Evolutionary conservation across 306 rosid genomes (phyloP).

Genomic region (Pyrus communis): DNA sequence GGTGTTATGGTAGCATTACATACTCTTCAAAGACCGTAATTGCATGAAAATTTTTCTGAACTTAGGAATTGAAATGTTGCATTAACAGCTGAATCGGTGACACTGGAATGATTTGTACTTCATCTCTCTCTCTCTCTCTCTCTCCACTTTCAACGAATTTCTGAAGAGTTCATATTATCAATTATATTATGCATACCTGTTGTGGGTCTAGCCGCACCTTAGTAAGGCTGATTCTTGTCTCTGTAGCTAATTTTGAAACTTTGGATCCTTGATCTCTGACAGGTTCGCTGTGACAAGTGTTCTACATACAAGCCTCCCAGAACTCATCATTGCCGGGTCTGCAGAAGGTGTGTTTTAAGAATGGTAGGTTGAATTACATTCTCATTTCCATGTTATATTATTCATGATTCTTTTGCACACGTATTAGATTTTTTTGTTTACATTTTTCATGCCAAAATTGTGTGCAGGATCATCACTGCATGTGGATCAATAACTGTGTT

Average conservation of each 20-base stretch:
- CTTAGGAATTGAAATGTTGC: background rate
- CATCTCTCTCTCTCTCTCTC: background rate
- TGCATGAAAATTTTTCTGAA: background rate
- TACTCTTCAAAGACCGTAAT: background rate
- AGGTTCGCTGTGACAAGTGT: slow-evolving; percentile 79
- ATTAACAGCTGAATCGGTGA: background rate
- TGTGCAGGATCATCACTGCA: slow-evolving; percentile 88
- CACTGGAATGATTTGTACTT: background rate
- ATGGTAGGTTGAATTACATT: slow-evolving; percentile 59
- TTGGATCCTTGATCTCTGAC: slow-evolving; percentile 10
- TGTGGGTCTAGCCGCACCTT: background rate
- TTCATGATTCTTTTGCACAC: slow-evolving; percentile 2
- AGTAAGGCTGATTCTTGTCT: background rate
- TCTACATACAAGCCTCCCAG: slow-evolving; percentile 72
- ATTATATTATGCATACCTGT: background rate
- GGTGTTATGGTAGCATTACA: background rate
- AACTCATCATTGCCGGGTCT: slow-evolving; percentile 92
- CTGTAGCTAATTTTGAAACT: slow-evolving; percentile 1
- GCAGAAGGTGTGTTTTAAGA: slow-evolving; percentile 82
- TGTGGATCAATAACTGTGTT: slow-evolving; percentile 85
- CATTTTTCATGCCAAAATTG: slow-evolving; percentile 18
- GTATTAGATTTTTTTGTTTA: background rate
- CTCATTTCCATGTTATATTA: background rate
- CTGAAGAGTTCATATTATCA: background rate
- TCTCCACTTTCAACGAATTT: background rate